Conservation (phyloP, 2,329 filamentous ascomycete species). For the Colletotrichum shisoi region DNA sequence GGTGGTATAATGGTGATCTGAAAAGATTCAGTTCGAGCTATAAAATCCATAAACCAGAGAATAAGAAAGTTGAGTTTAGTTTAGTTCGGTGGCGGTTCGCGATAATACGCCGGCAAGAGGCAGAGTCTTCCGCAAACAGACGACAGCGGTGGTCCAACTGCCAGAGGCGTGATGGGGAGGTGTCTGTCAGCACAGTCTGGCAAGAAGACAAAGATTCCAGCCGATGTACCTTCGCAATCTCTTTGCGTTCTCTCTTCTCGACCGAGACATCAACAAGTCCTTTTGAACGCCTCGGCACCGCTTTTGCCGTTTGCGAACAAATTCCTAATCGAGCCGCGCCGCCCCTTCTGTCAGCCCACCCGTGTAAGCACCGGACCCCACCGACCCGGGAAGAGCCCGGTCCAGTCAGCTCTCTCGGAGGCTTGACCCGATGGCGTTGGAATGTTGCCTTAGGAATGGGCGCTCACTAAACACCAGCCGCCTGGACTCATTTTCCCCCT, state of each 20-base stretch:
- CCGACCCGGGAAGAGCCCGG: neutral
- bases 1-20: neutral
- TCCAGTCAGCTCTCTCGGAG: slow-evolving; percentile 3
- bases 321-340: neutral
- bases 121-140: slow-evolving; percentile 26
- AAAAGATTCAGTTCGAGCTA: slow-evolving; percentile 1
- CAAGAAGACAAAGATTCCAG: slow-evolving; percentile 19
- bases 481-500: neutral
- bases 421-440: slow-evolving; percentile 17
- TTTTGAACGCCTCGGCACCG: slow-evolving; percentile 23
- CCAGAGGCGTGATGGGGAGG: neutral
- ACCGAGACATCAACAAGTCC: slow-evolving; percentile 36
- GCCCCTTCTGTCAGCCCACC: too few relatives aligned
- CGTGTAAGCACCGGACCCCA: slow-evolving; percentile 11
- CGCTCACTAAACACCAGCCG: slow-evolving; percentile 15
- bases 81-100: slow-evolving; percentile 9
- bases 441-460: slow-evolving; percentile 27
- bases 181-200: neutral
- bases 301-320: slow-evolving; percentile 34
- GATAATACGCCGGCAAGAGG: slow-evolving; percentile 31
- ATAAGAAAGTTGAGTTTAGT: slow-evolving; percentile 5
- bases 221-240: slow-evolving; percentile 14
- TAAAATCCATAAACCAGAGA: slow-evolving; percentile 2
- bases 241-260: slow-evolving; percentile 12
- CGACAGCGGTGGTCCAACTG: too few relatives aligned